Conservation (phyloP, 106 monocot species). For the Dendrobium chrysotoxum region DNA sequence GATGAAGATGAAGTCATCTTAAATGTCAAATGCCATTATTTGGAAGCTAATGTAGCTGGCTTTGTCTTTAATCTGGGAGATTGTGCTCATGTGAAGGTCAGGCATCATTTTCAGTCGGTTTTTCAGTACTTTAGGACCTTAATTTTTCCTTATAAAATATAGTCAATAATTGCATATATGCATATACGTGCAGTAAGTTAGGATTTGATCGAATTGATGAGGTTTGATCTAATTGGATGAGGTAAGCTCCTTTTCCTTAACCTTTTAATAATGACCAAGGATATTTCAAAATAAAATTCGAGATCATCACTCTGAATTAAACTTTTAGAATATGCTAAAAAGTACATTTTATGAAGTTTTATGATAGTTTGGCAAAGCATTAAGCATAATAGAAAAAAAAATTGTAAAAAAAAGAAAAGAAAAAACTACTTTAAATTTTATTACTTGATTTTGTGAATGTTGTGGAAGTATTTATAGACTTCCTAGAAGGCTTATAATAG, state of each 20-base stretch:
- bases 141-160: background rate
- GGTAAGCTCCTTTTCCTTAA: background rate
- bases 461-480: too few relatives aligned
- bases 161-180: background rate
- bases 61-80: slow-evolving; percentile 44
- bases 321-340: background rate
- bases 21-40: slow-evolving; percentile 62
- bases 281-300: background rate
- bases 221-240: background rate
- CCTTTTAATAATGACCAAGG: background rate
- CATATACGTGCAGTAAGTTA: background rate
- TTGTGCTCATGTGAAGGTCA: slow-evolving; percentile 64
- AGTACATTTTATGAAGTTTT: background rate
- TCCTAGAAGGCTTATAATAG: too few relatives aligned
- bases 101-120: background rate
- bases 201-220: background rate
- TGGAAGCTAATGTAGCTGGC: slow-evolving; percentile 42
- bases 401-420: background rate
- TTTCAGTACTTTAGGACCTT: background rate
- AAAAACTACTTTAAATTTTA: too few relatives aligned
- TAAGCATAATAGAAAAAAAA: background rate
- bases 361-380: background rate
- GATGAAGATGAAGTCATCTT: slow-evolving; percentile 39
- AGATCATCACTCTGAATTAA: background rate
- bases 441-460: too few relatives aligned